Conservation (phyloP, 495 filamentous ascomycete genomes). For the Clavariopsis aquatica region DNA sequence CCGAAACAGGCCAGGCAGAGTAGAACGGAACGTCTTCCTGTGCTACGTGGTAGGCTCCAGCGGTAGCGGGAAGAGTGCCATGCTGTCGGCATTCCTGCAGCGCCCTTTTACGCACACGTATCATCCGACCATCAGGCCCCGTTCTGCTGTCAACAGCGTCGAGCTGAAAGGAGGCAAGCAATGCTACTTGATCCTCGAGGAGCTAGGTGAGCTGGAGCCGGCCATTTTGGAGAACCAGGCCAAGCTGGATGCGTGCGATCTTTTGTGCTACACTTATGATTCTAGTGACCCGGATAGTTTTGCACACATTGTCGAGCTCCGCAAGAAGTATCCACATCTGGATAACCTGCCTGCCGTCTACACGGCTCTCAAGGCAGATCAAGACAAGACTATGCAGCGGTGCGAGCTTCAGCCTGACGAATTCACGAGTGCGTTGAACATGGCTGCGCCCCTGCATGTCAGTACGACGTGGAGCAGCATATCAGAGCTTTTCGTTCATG, state of each 20-base stretch:
- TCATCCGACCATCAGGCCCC: conserved; percentile 90
- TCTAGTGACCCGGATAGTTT: conserved; percentile 95
- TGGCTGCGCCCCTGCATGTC: conserved; percentile 87
- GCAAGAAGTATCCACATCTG: conserved; percentile 72
- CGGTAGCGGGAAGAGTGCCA: conserved; percentile 81
- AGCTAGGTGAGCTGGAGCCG: conserved; percentile 92
- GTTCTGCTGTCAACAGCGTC: conserved; percentile 91
- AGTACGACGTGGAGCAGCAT: conserved; percentile 90
- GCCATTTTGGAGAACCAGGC: conserved; percentile 89
- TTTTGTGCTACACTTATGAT: conserved; percentile 94
- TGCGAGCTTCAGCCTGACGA: conserved; percentile 89
- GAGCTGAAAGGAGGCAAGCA: conserved; percentile 95
- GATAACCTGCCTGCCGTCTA: conserved; percentile 88
- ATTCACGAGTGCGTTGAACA: conserved; percentile 77
- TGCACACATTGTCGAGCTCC: conserved; percentile 80
- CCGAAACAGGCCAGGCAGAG: conserved; percentile 73
- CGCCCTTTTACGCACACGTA: conserved; percentile 84
- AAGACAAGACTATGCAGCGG: conserved; percentile 90
- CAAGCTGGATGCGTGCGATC: conserved; percentile 89
- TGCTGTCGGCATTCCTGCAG: conserved; percentile 88
- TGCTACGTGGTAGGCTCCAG: conserved; percentile 89
- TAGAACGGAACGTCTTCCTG: conserved; percentile 93
- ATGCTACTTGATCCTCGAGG: conserved; percentile 91
- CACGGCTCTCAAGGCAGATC: conserved; percentile 88
- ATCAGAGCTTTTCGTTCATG: conserved; percentile 80